phyloP scores from a whole-genome alignment of 345 rosid genomes.

The Linum trigynum region DNA sequence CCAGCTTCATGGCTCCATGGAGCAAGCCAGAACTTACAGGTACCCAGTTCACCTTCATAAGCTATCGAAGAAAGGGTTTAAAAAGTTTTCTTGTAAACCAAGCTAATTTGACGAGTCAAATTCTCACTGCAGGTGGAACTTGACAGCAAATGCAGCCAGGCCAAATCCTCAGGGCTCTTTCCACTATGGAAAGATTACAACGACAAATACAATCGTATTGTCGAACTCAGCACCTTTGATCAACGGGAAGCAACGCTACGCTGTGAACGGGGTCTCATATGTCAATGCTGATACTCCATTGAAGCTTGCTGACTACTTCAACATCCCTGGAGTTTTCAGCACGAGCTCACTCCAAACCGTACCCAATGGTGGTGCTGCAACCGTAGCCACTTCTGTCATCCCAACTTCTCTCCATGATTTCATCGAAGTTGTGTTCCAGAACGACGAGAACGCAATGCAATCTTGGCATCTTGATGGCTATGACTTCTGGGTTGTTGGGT shows the following conservation, averaged over 20 bases:
- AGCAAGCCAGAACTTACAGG: slow-evolving; percentile 81
- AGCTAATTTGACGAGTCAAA: background rate
- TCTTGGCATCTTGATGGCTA: slow-evolving; percentile 98
- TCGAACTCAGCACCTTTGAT: slow-evolving; percentile 68
- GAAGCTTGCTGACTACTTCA: slow-evolving; percentile 76
- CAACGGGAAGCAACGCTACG: slow-evolving; percentile 69
- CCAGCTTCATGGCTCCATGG: slow-evolving; percentile 59
- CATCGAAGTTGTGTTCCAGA: slow-evolving; percentile 66
- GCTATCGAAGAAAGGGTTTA: background rate
- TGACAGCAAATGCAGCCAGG: slow-evolving; percentile 89
- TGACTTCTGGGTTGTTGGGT: slow-evolving; percentile 93
- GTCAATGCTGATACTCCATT: slow-evolving; percentile 69
- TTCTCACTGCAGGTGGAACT: slow-evolving; percentile 52
- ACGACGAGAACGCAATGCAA: slow-evolving; percentile 55
- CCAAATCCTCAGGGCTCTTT: slow-evolving; percentile 96
- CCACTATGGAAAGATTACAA: slow-evolving; percentile 61
- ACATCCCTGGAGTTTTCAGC: slow-evolving; percentile 59
- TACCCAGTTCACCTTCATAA: slow-evolving; percentile 4
- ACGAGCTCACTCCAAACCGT: slow-evolving; percentile 36
- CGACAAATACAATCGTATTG: slow-evolving; percentile 45
- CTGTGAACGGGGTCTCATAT: slow-evolving; percentile 72
- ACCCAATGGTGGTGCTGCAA: slow-evolving; percentile 43
- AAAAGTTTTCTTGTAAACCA: background rate
- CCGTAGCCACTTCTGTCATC: slow-evolving; percentile 56
- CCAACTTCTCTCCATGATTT: slow-evolving; percentile 49